phyloP scores from a whole-genome alignment of 2,329 filamentous ascomycete species.

The Colletotrichum cuscutae region DNA sequence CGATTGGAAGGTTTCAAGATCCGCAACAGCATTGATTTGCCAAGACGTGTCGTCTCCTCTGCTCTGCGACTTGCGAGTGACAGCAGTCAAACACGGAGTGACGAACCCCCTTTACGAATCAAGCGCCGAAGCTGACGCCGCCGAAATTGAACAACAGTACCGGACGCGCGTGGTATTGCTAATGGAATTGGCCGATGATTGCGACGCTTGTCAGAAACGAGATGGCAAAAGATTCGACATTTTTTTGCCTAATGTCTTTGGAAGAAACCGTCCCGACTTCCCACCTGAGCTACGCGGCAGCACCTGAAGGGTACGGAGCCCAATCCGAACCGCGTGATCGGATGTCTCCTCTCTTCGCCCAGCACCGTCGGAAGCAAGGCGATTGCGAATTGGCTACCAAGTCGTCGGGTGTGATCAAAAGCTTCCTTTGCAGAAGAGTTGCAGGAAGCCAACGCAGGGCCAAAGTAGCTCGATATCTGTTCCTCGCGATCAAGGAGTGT shows the following conservation, averaged over 20 bases:
- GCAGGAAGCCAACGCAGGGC: not conserved
- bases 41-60: constrained; percentile 12
- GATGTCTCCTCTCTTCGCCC: not conserved
- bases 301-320: not conserved
- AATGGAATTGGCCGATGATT: not conserved
- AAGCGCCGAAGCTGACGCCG: not conserved
- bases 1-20: constrained; percentile 23
- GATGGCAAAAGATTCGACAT: not conserved
- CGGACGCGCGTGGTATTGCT: not conserved
- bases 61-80: not conserved
- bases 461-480: not conserved
- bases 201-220: not conserved
- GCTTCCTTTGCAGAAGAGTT: not conserved
- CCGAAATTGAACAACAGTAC: not conserved
- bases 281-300: not conserved
- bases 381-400: not conserved
- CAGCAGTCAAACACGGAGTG: constrained; percentile 2
- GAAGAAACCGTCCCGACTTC: not conserved
- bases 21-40: constrained; percentile 14
- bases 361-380: not conserved
- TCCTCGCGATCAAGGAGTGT: not conserved
- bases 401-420: not conserved
- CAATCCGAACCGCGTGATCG: not conserved
- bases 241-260: not conserved
- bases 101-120: constrained; percentile 14